Base-by-base conservation (phyloP, 768 basidiomycete genomes). In the Agaricus sinodeliciosus region DNA sequence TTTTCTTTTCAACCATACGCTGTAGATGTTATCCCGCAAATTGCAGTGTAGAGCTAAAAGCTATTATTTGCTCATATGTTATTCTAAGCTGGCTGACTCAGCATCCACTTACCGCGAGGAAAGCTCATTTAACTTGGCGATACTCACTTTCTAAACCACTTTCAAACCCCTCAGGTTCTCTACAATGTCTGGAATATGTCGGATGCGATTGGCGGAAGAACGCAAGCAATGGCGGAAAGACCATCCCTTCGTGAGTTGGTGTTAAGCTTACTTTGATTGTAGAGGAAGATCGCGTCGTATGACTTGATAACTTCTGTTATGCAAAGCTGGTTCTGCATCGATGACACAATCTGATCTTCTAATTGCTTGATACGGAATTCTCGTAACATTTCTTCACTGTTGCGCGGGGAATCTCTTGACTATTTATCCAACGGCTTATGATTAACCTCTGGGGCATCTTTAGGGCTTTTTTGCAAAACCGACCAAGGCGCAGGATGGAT, bases 141-240 rank as follows among this genome's bases (percentile, higher is more conserved):
- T 22, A 22, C 22, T 22, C 13, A 11, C 4, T 18, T 43, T 43
- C 42, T 45, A 13, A n/a, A 28, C 50, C 27, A 26, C 49, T 9
- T 34, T 18, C 6, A 28, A 43, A 9, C 35, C 16, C 49, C 19
- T 31, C 16, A 18, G n/a, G 43, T 19, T 19, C 43, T 3, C 22
- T 16, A 49, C n/a, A 2, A 91, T 93, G 91, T 86, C 91, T 48
- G 93, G 92, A 56, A 95, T 97, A 58, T 94, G 93, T 68, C 82
- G 93, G 68, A 84, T 88, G 34, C 86, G 96, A 62, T 78, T 99
- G 13, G 82, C 93, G 26, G 96, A 98, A 70, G 96, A 99, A 70
- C 84, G 96, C 63, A 99, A 99, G 72, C 91, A 94, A 63, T 99
- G 96, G 96, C 73, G 96, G 55, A 98, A 94, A 69, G 96, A 98